Evolutionary conservation across 192 early-diverging fungal genomes (phyloP), one percentile per base, ranked within the genome.

Genomic region (Backusella macrospora): DNA sequence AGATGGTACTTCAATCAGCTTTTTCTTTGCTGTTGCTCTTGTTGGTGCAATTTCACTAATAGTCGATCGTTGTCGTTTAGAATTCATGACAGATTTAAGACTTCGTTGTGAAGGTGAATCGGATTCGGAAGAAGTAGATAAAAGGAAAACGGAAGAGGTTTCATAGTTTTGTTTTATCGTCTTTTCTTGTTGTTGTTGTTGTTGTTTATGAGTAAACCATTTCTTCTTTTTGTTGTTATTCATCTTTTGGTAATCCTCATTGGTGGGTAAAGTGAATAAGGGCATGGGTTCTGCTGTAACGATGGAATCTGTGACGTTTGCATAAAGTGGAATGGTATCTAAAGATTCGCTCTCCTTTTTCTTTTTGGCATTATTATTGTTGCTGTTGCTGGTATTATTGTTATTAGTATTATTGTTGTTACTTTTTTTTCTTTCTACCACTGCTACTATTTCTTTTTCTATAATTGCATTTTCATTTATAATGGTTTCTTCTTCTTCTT

Each of bases 21-120:
- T 12, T 26, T 8, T 66, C 10, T 63, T 63, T 63, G 34, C 3
- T 15, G 34, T 34, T 37, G 40, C 10, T 23, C 39, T 18, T 21
- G 34, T 39, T 40, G 63, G 12, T 42, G 38, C 16, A 39, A 39
- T n/a, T 42, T 66, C 40, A 21, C 18, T 66, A 9, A 43, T 18
- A 4, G 16, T 10, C 18, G 3, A 63, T 63, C 14, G 13, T 14
- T 63, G 12, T 38, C 40, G 37, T 43, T 40, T 18, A 16, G 65
- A 40, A 21, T 38, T 66, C 9, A 66, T 66, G 10, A 66, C 65
- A 13, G n/a, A 66, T 43, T 66, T 66, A 13, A 66, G 40, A 4
- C 38, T 66, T 42, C 18, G 38, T 43, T 66, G 65, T 21, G 65
- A 66, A 18, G 65, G 65, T 23, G 65, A 40, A 21, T 66, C 65